phyloP scores from a whole-genome alignment of 768 basidiomycete genomes.

The Scleroderma citrinum region DNA sequence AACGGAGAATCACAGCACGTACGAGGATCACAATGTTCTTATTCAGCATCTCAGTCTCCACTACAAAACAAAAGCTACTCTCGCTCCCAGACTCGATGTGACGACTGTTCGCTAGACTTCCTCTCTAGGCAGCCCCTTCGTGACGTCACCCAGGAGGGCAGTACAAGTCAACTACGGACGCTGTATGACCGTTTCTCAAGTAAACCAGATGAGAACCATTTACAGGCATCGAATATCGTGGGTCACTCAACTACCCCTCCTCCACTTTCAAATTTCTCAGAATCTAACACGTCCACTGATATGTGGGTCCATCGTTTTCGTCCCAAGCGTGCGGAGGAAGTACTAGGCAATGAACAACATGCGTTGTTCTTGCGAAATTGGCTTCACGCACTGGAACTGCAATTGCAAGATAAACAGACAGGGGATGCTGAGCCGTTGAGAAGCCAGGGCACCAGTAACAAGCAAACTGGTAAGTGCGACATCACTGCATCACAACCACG shows the following conservation, averaged over 20 bases:
- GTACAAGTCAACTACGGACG: no score
- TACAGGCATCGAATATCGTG: no score
- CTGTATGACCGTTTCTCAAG: no score
- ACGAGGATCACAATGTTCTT: slow-evolving; percentile 48
- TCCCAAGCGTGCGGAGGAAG: slow-evolving; percentile 65
- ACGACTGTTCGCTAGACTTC: slow-evolving; percentile 12
- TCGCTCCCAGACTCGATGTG: background rate
- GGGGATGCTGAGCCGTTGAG: slow-evolving; percentile 2
- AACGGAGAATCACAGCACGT: slow-evolving; percentile 50
- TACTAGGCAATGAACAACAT: slow-evolving; percentile 70
- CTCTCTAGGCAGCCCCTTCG: slow-evolving; percentile 7
- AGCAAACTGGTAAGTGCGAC: slow-evolving; percentile 21
- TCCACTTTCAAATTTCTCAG: slow-evolving; percentile 22
- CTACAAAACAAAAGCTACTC: slow-evolving; percentile 6
- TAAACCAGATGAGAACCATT: no score
- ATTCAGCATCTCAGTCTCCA: slow-evolving; percentile 13
- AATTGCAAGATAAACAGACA: slow-evolving; percentile 23
- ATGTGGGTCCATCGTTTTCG: slow-evolving; percentile 74
- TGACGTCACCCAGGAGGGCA: background rate
- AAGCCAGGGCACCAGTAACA: slow-evolving; percentile 6
- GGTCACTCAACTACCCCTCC: slow-evolving; percentile 45
- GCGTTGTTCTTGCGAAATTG: slow-evolving; percentile 73
- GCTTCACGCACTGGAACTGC: slow-evolving; percentile 65
- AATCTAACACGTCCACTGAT: slow-evolving; percentile 29
- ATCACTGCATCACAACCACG: slow-evolving; percentile 17